A percentile compares a stretch with the other conserved stretches of the same genome.
These are phyloP conservation scores for Colletotrichum spaethianum DNA, from an alignment of 2,329 filamentous ascomycete genomes.

Conservation along the genomic window DNA sequence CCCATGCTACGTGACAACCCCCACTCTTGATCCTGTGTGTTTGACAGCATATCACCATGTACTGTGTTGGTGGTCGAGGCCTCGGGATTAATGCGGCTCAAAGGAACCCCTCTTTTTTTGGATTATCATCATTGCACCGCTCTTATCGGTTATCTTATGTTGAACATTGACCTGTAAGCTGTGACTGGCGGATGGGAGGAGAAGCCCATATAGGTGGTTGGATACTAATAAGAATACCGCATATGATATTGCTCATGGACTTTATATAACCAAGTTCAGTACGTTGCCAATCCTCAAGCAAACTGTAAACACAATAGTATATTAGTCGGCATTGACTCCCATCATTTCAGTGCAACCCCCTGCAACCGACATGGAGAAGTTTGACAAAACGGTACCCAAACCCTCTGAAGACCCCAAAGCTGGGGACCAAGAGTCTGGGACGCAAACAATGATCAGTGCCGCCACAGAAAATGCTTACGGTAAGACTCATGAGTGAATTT, in stretches of 20 bases:
- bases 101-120: not conserved
- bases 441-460: constrained; percentile 1
- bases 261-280: not conserved
- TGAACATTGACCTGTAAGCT: not conserved
- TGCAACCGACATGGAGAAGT: not conserved
- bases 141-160: not conserved
- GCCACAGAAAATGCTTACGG: constrained; percentile 15
- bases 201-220: not conserved
- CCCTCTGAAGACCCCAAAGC: not conserved
- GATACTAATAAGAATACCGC: no score
- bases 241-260: not conserved
- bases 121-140: not conserved
- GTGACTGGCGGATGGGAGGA: not conserved
- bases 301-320: accelerated
- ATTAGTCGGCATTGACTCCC: not conserved
- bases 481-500: not conserved
- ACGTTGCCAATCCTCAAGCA: not conserved
- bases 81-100: not conserved
- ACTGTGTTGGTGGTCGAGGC: not conserved
- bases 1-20: not conserved
- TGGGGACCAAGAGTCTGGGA: constrained; percentile 1
- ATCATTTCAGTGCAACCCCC: not conserved
- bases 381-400: not conserved
- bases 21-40: not conserved
- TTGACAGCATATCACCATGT: not conserved